phyloP scores from a whole-genome alignment of 306 rosid genomes.

The Macrotyloma uniflorum region DNA sequence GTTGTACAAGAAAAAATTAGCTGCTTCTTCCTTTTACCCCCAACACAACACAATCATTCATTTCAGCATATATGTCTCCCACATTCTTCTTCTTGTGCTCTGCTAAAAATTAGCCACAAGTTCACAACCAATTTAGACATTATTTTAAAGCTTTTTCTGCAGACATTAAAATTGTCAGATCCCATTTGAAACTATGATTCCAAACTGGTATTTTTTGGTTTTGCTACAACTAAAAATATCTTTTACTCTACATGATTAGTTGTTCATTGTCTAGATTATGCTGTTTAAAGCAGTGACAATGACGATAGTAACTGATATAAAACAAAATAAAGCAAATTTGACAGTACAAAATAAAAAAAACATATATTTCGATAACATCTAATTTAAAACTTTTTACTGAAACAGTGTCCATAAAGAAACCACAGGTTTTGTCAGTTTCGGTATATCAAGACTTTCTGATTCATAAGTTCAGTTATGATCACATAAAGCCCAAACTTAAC shows the following conservation, averaged over 20 bases:
- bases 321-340: neutral
- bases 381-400: neutral
- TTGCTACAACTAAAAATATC: neutral
- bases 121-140: neutral
- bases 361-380: neutral
- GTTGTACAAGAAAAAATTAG: neutral
- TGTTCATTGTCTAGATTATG: neutral
- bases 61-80: neutral
- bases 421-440: neutral
- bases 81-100: neutral
- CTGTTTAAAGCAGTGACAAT: neutral
- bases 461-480: neutral
- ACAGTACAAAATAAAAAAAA: neutral
- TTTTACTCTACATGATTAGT: neutral
- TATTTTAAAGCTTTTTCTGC: neutral
- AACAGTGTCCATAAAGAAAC: neutral
- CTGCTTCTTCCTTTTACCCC: constrained; percentile 1
- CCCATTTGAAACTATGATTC: neutral
- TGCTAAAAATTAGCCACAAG: neutral
- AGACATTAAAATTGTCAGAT: neutral
- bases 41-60: constrained; percentile 26
- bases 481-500: neutral
- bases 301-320: neutral
- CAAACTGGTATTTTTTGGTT: neutral
- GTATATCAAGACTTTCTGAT: neutral